Evolutionary conservation across 2,329 filamentous ascomycete species (phyloP).

Genomic region (Cercospora sesami): DNA sequence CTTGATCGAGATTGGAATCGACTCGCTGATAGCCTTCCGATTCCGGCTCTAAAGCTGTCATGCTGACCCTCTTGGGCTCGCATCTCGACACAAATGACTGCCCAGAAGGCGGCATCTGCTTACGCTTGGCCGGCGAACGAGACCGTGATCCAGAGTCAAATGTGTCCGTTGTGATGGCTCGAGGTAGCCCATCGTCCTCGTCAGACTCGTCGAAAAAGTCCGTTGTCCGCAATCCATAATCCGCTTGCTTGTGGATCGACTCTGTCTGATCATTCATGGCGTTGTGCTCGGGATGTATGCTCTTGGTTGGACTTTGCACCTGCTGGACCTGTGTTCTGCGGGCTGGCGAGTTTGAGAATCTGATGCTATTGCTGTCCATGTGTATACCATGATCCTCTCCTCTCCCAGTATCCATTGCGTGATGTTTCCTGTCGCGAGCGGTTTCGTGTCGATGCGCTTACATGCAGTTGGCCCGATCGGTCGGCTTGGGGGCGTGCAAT

Average conservation of each 20-base stretch:
- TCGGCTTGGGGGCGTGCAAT: neutral
- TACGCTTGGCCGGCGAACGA: conserved; percentile 28
- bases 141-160: conserved; percentile 15
- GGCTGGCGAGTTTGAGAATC: conserved; percentile 38
- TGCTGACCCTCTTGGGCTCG: conserved; percentile 25
- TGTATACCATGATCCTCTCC: conserved; percentile 6
- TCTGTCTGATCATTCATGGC: conserved; percentile 27
- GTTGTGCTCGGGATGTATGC: conserved; percentile 37
- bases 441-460: conserved; percentile 7
- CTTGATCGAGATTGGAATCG: conserved; percentile 22
- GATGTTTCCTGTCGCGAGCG: neutral
- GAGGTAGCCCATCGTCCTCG: conserved; percentile 24
- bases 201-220: conserved; percentile 42
- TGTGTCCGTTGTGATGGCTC: conserved; percentile 1
- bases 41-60: conserved; percentile 24
- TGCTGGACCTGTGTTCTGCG: conserved; percentile 38
- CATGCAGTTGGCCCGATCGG: conserved; percentile 9
- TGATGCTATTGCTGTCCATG: conserved; percentile 20
- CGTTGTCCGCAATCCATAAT: conserved; percentile 34
- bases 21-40: conserved; percentile 34
- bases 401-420: conserved; percentile 15
- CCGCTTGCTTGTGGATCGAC: conserved; percentile 35
- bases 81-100: conserved; percentile 25
- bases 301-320: conserved; percentile 38
- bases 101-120: conserved; percentile 21